phyloP scores from a whole-genome alignment of 2,329 filamentous ascomycete species.

The Trichocomaceae sp. region DNA sequence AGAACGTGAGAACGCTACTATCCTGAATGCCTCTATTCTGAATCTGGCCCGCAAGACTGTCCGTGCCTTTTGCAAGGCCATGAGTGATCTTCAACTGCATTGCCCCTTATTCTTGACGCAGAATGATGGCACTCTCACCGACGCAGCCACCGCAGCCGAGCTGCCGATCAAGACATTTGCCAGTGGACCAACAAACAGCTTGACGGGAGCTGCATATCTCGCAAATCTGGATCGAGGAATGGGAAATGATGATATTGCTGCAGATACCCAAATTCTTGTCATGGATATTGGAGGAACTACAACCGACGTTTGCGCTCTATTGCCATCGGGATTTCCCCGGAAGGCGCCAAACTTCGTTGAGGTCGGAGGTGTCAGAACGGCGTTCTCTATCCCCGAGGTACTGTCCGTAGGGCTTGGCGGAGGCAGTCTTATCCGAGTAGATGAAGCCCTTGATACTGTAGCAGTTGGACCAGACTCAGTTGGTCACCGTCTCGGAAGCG shows the following conservation, averaged over 20 bases:
- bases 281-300: slow-evolving; percentile 60
- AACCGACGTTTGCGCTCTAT: slow-evolving; percentile 56
- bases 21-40: slow-evolving; percentile 58
- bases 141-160: slow-evolving; percentile 47
- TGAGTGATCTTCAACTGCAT: slow-evolving; percentile 43
- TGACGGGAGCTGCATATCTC: slow-evolving; percentile 58
- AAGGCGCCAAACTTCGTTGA: slow-evolving; percentile 58
- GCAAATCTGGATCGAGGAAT: slow-evolving; percentile 22
- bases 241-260: slow-evolving; percentile 17
- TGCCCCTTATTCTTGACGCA: slow-evolving; percentile 57
- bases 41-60: slow-evolving; percentile 53
- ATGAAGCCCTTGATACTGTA: slow-evolving; percentile 29
- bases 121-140: slow-evolving; percentile 57
- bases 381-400: slow-evolving; percentile 54
- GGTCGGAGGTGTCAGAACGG: slow-evolving; percentile 57
- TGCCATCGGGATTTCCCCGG: slow-evolving; percentile 57
- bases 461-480: slow-evolving; percentile 58
- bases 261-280: slow-evolving; percentile 44
- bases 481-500: slow-evolving; percentile 49
- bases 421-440: slow-evolving; percentile 40
- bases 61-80: slow-evolving; percentile 48
- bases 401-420: slow-evolving; percentile 53
- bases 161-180: slow-evolving; percentile 58
- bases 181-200: slow-evolving; percentile 58
- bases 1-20: slow-evolving; percentile 59